Base-by-base conservation (phyloP, 768 basidiomycete genomes). In the Auricularia auricula-judae region DNA sequence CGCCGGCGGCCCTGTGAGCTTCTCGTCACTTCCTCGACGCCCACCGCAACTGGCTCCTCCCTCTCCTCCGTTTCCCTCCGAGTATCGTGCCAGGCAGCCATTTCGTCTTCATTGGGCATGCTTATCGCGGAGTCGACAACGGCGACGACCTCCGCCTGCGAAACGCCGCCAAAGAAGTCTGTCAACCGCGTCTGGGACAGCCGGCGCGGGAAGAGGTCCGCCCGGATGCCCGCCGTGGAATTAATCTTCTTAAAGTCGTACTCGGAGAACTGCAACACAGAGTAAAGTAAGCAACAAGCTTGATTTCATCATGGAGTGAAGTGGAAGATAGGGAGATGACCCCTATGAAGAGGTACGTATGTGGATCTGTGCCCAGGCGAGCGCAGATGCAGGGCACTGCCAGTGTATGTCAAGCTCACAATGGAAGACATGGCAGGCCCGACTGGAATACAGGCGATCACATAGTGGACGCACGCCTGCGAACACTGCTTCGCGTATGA, bases 211-310 rank as follows among this genome's bases (percentile, higher is more conserved):
- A 93, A 98, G 18, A 94, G 81, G 72, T 91, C 90, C 33, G 84
- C 84, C 62, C 94, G 87, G 21, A 98, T 87, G n/a, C 96, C 96
- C 0, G 94, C 82, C 71, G 90, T 84, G 0, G 96, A 98, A 64
- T 83, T 80, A 70, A 97, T 91, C 65, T 84, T 84, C 3, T 73
- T 79, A 18, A 82, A 82, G 70, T 93, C 85, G 74, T 92, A 95
- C 1, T 81, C 84, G 65, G 86, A 79, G 76, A 98, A 96, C 91
- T 97, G 68, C n/a, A 16, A 23, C 29, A 11, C 36, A 21, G 29
- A 29, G 29, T 29, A 29, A 29, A 29, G 29, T 29, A 29, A 29
- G 29, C 29, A 29, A 29, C 29, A 29, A 29, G 29, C 29, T 29
- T 29, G 29, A 29, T 29, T 59, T 42, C 7, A 14, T 14, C 7